Evolutionary conservation across 768 basidiomycete species (phyloP), one percentile per base, ranked within the genome.

Genomic region (Amanita pseudoporphyria): DNA sequence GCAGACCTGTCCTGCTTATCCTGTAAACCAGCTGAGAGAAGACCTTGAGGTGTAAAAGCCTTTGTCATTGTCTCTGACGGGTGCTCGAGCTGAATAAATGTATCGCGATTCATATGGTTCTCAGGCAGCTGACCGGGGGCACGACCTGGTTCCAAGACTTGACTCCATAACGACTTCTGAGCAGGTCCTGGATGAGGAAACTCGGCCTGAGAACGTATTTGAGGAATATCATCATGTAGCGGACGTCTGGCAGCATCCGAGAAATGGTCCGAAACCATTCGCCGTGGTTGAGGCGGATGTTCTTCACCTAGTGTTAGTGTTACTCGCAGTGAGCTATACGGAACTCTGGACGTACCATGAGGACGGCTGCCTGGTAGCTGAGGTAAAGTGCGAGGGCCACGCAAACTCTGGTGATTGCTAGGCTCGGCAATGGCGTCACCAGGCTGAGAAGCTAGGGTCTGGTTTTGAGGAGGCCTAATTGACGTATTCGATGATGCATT

Each of bases 1-100:
- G 96, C 96, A 26, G 93, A 96, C 31, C 95, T 81, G 61, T 96
- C 93, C 63, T 94, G 84, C 63, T 91, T 91, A 63, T 97, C 94
- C 60, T 95, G 90, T 56, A 98, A 73, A 32, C 96, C 96, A 47
- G 92, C 91, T 51, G 92, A 93, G 35, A 99, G 79, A 13, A 99
- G 69, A 6, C 96, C 96, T 53, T 95, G 92, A 3, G 94, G 92
- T 0, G 89, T 86, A 61, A 97, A 96, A 1, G 93, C 93, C 61
- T 94, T 95, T 9, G 89, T 94, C 74, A 92, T 83, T 16, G 76
- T 78, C 48, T 84, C 79, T 1, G 81, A 73, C 24, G 49, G 49
- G 4, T 81, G 72, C 45, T 90, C 87, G 22, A 91, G 71, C 58
- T 87, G 87, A 24, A 84, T 80, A 41, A 85, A 76, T 1, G 78